A percentile compares a stretch with the other conserved stretches of the same genome.
phyloP scores from a whole-genome alignment of 1,284 basidiomycete species.

The Cutaneotrichosporon sp. region DNA sequence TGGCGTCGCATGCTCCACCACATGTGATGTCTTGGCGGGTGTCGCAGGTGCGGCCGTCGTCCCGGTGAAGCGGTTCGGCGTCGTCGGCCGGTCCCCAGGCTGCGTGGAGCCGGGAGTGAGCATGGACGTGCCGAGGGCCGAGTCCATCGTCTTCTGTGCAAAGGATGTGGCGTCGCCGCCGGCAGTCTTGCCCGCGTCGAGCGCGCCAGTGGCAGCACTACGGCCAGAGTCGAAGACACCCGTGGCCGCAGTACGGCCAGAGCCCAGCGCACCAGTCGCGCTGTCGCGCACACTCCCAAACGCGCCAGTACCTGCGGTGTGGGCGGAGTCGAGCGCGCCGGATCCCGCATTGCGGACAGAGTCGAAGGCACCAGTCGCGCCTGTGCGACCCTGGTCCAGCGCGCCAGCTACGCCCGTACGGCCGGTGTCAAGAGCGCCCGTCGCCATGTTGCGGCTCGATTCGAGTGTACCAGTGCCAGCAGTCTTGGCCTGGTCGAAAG shows the following conservation, averaged over 20 bases:
- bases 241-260: not conserved
- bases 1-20: not conserved
- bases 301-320: not conserved
- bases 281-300: not conserved
- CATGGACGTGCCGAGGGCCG: not conserved
- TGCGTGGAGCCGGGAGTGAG: not conserved
- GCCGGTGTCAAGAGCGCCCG: not conserved
- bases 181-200: not conserved
- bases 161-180: constrained; percentile 1
- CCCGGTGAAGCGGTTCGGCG: not conserved
- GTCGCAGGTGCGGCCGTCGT: not conserved
- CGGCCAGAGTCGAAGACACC: not conserved
- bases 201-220: constrained; percentile 1
- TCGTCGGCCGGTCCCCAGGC: not conserved
- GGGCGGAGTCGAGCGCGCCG: not conserved
- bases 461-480: not conserved
- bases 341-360: not conserved
- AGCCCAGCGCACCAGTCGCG: not conserved
- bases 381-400: no score
- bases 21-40: not conserved
- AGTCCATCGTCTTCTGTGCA: constrained; percentile 11
- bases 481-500: not conserved
- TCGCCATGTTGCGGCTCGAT: not conserved
- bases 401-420: not conserved
- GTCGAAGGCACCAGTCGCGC: not conserved